Percentiles rank a stretch among this genome's conserved stretches.
Evolutionary conservation across 257 asterid genomes (phyloP).

Genomic region (Coffea eugenioides): DNA sequence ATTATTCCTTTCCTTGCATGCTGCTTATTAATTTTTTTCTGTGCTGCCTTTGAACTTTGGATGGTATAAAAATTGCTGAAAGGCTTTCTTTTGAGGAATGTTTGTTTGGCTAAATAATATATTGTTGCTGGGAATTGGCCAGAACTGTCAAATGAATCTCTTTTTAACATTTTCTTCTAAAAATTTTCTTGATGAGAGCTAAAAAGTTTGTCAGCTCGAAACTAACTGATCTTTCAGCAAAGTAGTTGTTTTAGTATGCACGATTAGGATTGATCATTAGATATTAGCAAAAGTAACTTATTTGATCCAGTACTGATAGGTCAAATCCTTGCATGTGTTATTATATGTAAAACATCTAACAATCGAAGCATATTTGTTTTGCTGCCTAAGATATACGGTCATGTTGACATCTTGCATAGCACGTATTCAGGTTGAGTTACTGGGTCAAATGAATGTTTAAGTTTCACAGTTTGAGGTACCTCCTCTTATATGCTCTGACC

Average conservation of each 20-base stretch:
- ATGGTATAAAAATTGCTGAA: background rate
- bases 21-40: background rate
- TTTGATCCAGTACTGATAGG: background rate
- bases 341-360: background rate
- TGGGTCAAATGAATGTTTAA: background rate
- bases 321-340: background rate
- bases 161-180: too few relatives aligned
- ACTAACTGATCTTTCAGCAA: background rate
- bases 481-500: background rate
- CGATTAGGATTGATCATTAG: background rate
- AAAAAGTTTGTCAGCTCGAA: too few relatives aligned
- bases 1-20: background rate
- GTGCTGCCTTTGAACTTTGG: background rate
- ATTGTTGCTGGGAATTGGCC: too few relatives aligned
- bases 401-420: background rate
- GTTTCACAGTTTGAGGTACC: background rate
- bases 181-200: too few relatives aligned
- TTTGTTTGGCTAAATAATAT: background rate
- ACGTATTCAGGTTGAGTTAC: background rate
- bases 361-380: background rate
- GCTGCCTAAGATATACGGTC: background rate
- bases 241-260: background rate
- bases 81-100: background rate
- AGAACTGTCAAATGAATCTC: too few relatives aligned
- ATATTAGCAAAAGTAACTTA: background rate